These are phyloP conservation scores for Seiridium cupressi DNA, from an alignment of 2,329 filamentous ascomycete genomes.

Conservation along the genomic window DNA sequence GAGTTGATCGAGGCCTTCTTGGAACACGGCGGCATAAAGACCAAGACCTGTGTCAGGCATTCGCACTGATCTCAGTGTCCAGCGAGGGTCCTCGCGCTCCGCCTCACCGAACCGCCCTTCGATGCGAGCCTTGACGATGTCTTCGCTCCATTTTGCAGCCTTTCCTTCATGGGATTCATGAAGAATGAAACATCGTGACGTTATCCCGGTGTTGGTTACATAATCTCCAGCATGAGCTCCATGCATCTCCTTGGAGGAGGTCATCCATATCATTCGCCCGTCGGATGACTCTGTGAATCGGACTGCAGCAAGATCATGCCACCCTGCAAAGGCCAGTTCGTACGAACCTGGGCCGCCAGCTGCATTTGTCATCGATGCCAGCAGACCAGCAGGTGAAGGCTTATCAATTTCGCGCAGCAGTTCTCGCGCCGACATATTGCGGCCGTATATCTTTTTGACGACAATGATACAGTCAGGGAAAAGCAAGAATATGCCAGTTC, in stretches of 20 bases:
- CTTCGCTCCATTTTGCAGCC: slow-evolving; percentile 75
- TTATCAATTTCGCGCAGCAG: slow-evolving; percentile 84
- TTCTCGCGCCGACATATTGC: slow-evolving; percentile 68
- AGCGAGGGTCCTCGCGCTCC: slow-evolving; percentile 79
- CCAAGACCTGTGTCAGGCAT: slow-evolving; percentile 60
- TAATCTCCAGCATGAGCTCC: slow-evolving; percentile 49
- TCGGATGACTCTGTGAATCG: slow-evolving; percentile 72
- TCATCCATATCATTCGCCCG: slow-evolving; percentile 65
- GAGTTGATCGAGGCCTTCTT: slow-evolving; percentile 63
- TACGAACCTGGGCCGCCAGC: slow-evolving; percentile 60
- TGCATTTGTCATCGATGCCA: slow-evolving; percentile 63
- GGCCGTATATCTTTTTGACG: slow-evolving; percentile 66
- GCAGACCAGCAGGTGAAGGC: slow-evolving; percentile 62
- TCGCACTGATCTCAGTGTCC: slow-evolving; percentile 72
- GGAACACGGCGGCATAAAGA: slow-evolving; percentile 67
- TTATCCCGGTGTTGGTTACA: slow-evolving; percentile 48
- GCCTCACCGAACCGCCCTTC: slow-evolving; percentile 80
- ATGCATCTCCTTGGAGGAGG: slow-evolving; percentile 60
- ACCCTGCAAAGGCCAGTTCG: slow-evolving; percentile 75
- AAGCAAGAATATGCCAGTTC: slow-evolving; percentile 72
- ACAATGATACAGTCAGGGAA: slow-evolving; percentile 82
- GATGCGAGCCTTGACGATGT: slow-evolving; percentile 80
- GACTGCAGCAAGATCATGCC: slow-evolving; percentile 66
- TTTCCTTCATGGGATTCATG: slow-evolving; percentile 76
- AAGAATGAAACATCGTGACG: slow-evolving; percentile 68